Evolutionary conservation across 495 filamentous ascomycete species (phyloP), one percentile per base, ranked within the genome.

Genomic region (Penicillium argentinense): DNA sequence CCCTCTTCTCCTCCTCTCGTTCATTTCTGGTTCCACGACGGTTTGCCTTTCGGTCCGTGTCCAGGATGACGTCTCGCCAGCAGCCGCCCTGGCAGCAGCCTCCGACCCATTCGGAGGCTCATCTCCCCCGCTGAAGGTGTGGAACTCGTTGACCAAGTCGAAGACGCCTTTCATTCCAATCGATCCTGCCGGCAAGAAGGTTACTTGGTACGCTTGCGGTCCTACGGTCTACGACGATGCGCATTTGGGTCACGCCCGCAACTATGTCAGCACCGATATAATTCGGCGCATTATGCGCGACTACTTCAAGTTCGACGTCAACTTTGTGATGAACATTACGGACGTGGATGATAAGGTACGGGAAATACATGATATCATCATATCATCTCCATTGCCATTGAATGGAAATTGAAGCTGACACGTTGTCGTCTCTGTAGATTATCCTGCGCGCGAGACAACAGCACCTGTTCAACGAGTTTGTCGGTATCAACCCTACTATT

Each of bases 301-400:
- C 60, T 92, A 95, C 67, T 96, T 96, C 62, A 80, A 81, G 33
- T 96, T 84, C 64, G 75, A 91, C 24, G 82, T 97, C 44, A 79
- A 85, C 32, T 96, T 96, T 75, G 89, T 97, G 36, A 92, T 95
- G 86, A 98, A 98, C 66, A 88, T 95, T 54, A 96, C 91, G 4
- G 89, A 96, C 70, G 80, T 96, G 2, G 90, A 96, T 63, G 89
- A 96, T 70, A 97, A 95, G 81, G 83, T 87, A 60, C 43, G 57
- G 1, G 36, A 18, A 22, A 19, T 7, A 16, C 9, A 3, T 4
- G 29, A 13, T 24, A n/a, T n/a, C n/a, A n/a, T n/a, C n/a, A n/a
- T n/a, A n/a, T n/a, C n/a, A n/a, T n/a, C n/a, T n/a, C n/a, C n/a
- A n/a, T n/a, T n/a, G n/a, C n/a, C n/a, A n/a, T n/a, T n/a, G n/a